Evolutionary conservation across 2,329 filamentous ascomycete species (phyloP).

Genomic region (Gnomoniopsis smithogilvyi): DNA sequence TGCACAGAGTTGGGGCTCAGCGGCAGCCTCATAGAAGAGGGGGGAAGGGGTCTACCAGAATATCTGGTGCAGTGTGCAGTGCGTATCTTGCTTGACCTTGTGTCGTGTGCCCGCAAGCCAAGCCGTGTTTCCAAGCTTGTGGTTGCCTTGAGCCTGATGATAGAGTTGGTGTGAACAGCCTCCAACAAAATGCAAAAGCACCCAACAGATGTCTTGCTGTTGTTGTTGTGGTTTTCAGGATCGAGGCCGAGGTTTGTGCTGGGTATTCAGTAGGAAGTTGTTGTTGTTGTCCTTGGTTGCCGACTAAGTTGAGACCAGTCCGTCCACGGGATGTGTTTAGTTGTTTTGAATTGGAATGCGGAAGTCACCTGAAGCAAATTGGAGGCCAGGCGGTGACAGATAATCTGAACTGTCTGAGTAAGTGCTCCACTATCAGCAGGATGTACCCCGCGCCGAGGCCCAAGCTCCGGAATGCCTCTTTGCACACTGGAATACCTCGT

Average conservation of each 20-base stretch:
- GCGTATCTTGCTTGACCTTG: background rate
- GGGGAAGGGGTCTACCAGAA: background rate
- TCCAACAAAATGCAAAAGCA: background rate
- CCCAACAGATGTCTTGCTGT: background rate
- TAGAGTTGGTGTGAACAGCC: background rate
- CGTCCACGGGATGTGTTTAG: background rate
- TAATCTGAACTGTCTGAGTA: background rate
- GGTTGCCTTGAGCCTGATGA: background rate
- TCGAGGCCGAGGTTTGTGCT: background rate
- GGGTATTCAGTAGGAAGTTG: background rate
- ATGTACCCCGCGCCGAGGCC: background rate
- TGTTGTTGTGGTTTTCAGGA: background rate
- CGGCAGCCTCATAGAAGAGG: background rate
- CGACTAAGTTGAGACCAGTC: background rate
- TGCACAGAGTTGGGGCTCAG: constrained; percentile 6
- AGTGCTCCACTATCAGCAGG: background rate
- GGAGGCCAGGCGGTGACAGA: background rate
- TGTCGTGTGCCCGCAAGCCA: background rate
- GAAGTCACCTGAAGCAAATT: background rate
- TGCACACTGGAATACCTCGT: too few relatives aligned
- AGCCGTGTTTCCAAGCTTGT: background rate
- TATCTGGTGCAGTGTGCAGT: background rate
- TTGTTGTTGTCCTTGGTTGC: background rate
- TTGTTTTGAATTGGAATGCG: background rate
- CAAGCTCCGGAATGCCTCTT: background rate